These are phyloP conservation scores for Mariannaea elegans DNA, from an alignment of 2,329 filamentous ascomycete species.

Conservation along the genomic window DNA sequence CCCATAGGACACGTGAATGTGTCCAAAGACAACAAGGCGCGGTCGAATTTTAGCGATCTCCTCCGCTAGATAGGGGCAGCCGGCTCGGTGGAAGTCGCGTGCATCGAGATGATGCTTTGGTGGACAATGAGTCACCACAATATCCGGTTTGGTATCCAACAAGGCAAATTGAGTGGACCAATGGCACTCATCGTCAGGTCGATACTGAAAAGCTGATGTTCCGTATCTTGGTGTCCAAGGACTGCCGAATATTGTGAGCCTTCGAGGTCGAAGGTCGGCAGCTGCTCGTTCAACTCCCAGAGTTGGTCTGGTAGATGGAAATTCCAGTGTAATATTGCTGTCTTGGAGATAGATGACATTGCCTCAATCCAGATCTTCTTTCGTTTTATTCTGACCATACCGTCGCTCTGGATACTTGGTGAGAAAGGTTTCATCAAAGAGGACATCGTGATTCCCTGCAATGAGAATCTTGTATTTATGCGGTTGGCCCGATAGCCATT, in stretches of 20 bases:
- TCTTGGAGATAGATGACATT: constrained; percentile 35
- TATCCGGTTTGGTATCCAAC: constrained; percentile 19
- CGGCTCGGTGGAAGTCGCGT: constrained; percentile 35
- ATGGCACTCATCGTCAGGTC: constrained; percentile 11
- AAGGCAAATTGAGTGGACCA: constrained; percentile 24
- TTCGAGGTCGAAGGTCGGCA: background rate
- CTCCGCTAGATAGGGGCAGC: constrained; percentile 32
- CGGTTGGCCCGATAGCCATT: constrained; percentile 46
- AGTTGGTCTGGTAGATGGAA: background rate
- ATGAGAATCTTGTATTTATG: constrained; percentile 69
- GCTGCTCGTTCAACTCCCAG: background rate
- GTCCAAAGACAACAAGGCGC: constrained; percentile 34
- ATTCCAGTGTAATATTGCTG: constrained; percentile 9
- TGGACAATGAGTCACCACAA: constrained; percentile 39
- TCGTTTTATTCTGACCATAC: constrained; percentile 23
- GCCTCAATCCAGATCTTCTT: constrained; percentile 33
- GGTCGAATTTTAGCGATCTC: constrained; percentile 30
- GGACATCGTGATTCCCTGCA: constrained; percentile 74
- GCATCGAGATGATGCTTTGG: constrained; percentile 37
- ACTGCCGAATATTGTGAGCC: constrained; percentile 6
- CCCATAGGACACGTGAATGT: constrained; percentile 37
- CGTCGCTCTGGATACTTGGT: constrained; percentile 21
- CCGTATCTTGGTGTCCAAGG: constrained; percentile 5
- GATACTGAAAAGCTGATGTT: constrained; percentile 40
- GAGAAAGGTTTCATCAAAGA: constrained; percentile 64